Percentiles rank a stretch among this genome's conserved stretches.
Conservation (phyloP, 441 rosid species). For the Euphorbia celastroides region DNA sequence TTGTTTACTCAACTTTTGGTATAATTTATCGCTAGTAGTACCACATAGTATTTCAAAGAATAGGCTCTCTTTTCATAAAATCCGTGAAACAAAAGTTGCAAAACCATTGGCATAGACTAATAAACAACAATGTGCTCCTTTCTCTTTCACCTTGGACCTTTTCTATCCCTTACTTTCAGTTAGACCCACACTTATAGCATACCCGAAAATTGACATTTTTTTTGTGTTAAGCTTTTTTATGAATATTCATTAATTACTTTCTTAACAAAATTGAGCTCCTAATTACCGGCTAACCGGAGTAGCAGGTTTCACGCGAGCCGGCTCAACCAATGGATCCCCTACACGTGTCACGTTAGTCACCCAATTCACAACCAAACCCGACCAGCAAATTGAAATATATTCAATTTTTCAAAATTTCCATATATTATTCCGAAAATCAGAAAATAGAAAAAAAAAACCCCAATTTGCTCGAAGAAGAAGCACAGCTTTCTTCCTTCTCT, state of each 20-base stretch:
- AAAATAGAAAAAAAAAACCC: background rate
- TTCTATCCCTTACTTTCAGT: slow-evolving; percentile 17
- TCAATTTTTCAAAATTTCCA: slow-evolving; percentile 7
- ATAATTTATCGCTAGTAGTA: too few relatives aligned
- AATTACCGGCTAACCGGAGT: slow-evolving; percentile 18
- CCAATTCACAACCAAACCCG: slow-evolving; percentile 21
- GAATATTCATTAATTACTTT: too few relatives aligned
- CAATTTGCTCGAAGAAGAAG: slow-evolving; percentile 20
- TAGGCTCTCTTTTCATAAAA: too few relatives aligned
- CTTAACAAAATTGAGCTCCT: background rate
- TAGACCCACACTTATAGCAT: slow-evolving; percentile 11
- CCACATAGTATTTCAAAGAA: too few relatives aligned
- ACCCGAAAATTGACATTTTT: slow-evolving; percentile 27
- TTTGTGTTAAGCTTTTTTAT: too few relatives aligned
- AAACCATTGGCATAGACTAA: slow-evolving; percentile 15
- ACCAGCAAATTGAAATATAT: slow-evolving; percentile 23
- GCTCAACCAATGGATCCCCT: slow-evolving; percentile 7
- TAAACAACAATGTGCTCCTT: slow-evolving; percentile 23
- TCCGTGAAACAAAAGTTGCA: too few relatives aligned
- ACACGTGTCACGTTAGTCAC: slow-evolving; percentile 28
- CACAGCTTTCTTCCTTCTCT: slow-evolving; percentile 22
- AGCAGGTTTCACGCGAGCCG: slow-evolving; percentile 14
- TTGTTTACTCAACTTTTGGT: too few relatives aligned
- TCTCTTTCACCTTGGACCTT: slow-evolving; percentile 20
- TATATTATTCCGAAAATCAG: background rate